phyloP scores from a whole-genome alignment of 2,329 filamentous ascomycete species.

The Aspergillus quadricinctus region DNA sequence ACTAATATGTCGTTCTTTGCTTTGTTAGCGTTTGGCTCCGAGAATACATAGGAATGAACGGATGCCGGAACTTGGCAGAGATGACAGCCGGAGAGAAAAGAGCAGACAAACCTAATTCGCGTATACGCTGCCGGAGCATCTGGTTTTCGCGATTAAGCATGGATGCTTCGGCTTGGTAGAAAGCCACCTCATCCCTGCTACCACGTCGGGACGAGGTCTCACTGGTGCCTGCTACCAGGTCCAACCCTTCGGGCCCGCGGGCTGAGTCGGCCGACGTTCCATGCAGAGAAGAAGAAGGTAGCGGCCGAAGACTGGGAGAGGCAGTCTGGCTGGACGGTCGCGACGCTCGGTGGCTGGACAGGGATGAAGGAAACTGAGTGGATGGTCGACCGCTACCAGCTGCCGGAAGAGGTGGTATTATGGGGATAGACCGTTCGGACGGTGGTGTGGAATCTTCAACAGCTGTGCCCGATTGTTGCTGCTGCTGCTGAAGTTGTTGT shows the following conservation, averaged over 20 bases:
- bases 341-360: constrained; percentile 33
- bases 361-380: constrained; percentile 27
- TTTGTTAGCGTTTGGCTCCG: constrained; percentile 1
- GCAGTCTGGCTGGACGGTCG: constrained; percentile 32
- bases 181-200: constrained; percentile 44
- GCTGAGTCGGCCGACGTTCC: constrained; percentile 13
- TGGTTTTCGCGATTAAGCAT: constrained; percentile 46
- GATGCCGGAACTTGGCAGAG: neutral
- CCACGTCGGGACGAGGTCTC: constrained; percentile 30
- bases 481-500: constrained; percentile 36
- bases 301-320: constrained; percentile 36
- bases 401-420: constrained; percentile 23
- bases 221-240: constrained; percentile 23
- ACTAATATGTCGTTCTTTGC: constrained; percentile 28
- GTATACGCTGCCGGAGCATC: constrained; percentile 44
- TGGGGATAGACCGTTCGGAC: constrained; percentile 41
- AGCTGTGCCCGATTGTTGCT: constrained; percentile 28
- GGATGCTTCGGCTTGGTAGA: constrained; percentile 46
- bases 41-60: neutral
- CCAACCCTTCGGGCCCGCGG: constrained; percentile 21
- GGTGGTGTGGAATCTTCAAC: constrained; percentile 42
- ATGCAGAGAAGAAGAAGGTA: constrained; percentile 5
- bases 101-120: constrained; percentile 40
- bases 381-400: constrained; percentile 29
- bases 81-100: neutral